Evolutionary conservation across 1,284 basidiomycete genomes (phyloP).

Genomic region (Spongispora temasekensis): DNA sequence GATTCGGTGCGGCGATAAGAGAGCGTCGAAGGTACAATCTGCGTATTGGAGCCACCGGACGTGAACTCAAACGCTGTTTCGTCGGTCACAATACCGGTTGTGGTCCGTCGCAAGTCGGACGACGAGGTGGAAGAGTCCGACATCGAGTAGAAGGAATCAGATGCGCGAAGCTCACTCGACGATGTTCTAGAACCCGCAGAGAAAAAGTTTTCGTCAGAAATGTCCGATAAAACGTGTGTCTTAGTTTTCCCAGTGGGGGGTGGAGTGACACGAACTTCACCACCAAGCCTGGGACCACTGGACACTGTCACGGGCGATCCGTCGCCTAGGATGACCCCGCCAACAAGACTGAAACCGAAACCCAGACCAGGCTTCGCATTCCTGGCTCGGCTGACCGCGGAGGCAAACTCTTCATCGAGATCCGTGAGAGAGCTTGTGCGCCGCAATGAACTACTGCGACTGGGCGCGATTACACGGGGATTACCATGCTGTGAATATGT

Average conservation of each 20-base stretch:
- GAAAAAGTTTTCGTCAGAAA: slow-evolving; percentile 62
- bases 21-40: slow-evolving; percentile 52
- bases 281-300: slow-evolving; percentile 49
- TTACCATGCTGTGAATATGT: slow-evolving; percentile 70
- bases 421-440: slow-evolving; percentile 77
- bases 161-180: slow-evolving; percentile 32
- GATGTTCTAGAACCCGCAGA: slow-evolving; percentile 45
- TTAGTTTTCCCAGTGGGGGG: slow-evolving; percentile 54
- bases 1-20: slow-evolving; percentile 57
- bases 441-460: slow-evolving; percentile 58
- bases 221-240: slow-evolving; percentile 40
- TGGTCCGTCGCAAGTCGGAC: slow-evolving; percentile 31
- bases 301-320: slow-evolving; percentile 53
- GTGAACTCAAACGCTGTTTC: slow-evolving; percentile 42
- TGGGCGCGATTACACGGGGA: slow-evolving; percentile 65
- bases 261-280: slow-evolving; percentile 60
- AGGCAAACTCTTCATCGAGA: slow-evolving; percentile 67
- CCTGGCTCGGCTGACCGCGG: slow-evolving; percentile 47
- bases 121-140: slow-evolving; percentile 31
- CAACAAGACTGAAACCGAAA: slow-evolving; percentile 44
- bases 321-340: slow-evolving; percentile 42
- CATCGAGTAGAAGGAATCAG: slow-evolving; percentile 39
- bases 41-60: slow-evolving; percentile 44
- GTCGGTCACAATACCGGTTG: slow-evolving; percentile 36
- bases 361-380: slow-evolving; percentile 47